Conservation (phyloP, 192 early-diverging fungal species). For the Mortierella hygrophila region DNA sequence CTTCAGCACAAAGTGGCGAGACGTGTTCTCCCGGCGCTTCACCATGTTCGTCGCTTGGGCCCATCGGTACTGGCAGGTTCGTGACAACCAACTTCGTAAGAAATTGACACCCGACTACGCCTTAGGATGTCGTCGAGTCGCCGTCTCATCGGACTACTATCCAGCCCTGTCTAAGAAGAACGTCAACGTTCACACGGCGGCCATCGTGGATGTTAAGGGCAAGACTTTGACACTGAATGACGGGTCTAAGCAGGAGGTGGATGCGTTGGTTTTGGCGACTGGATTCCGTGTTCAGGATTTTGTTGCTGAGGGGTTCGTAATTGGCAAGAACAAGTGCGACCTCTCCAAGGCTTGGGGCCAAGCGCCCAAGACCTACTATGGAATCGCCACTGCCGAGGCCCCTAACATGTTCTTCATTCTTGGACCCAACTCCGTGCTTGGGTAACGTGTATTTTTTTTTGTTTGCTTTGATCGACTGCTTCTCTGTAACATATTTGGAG, state of each 20-base stretch:
- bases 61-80: slow-evolving; percentile 4
- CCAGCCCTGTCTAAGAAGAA: slow-evolving; percentile 22
- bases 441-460: not conserved
- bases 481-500: no score
- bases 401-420: slow-evolving; percentile 64
- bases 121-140: slow-evolving; percentile 45
- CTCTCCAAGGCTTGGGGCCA: slow-evolving; percentile 38
- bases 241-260: slow-evolving; percentile 36
- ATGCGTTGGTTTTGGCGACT: slow-evolving; percentile 60
- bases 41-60: not conserved
- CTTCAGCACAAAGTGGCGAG: slow-evolving; percentile 7
- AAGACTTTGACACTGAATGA: slow-evolving; percentile 27
- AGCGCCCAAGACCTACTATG: slow-evolving; percentile 47
- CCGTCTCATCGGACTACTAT: slow-evolving; percentile 26
- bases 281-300: slow-evolving; percentile 53
- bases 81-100: slow-evolving; percentile 13
- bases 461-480: not conserved
- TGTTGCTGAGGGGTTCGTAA: slow-evolving; percentile 17
- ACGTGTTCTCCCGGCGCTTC: not conserved
- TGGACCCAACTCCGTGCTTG: slow-evolving; percentile 58
- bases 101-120: slow-evolving; percentile 54
- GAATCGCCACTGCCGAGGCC: slow-evolving; percentile 51
- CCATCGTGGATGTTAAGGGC: slow-evolving; percentile 17
- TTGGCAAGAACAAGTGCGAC: slow-evolving; percentile 28
- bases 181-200: slow-evolving; percentile 17